Evolutionary conservation across 225 moss, liverwort and hornwort genomes (phyloP).

Genomic region (Polytrichum commune): DNA sequence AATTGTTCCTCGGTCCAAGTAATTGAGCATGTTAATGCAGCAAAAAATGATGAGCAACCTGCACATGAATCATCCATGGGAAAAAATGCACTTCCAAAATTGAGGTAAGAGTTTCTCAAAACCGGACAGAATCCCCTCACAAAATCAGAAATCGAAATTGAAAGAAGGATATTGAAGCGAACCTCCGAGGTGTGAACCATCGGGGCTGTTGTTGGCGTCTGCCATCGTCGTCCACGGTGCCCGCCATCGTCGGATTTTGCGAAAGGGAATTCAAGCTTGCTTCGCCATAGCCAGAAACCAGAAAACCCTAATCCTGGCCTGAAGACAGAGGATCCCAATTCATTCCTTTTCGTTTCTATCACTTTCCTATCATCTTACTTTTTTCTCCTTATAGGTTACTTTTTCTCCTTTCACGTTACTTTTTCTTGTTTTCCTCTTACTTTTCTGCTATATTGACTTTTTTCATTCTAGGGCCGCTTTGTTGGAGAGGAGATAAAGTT

Average conservation of each 20-base stretch:
- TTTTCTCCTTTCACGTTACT: not conserved
- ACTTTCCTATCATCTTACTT: not conserved
- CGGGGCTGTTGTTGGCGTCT: constrained; percentile 8
- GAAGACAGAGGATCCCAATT: too few species aligned
- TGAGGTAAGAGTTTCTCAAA: not conserved
- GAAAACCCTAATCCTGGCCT: not conserved
- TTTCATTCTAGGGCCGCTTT: too few species aligned
- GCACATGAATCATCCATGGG: not conserved
- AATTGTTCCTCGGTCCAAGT: constrained; percentile 60
- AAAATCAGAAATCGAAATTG: not conserved
- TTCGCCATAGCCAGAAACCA: constrained; percentile 7
- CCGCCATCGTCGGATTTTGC: constrained; percentile 5
- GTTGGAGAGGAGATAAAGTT: too few species aligned
- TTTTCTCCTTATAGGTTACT: not conserved
- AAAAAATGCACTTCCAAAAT: not conserved
- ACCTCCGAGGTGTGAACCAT: constrained; percentile 31
- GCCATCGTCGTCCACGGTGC: constrained; percentile 9
- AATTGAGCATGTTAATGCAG: constrained; percentile 57
- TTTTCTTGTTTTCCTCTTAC: not conserved
- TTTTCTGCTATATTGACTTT: not conserved
- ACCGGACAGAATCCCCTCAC: not conserved
- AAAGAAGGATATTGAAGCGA: not conserved
- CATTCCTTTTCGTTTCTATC: not conserved
- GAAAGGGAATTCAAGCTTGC: not conserved
- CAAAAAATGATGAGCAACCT: constrained; percentile 50